Evolutionary conservation across 2,329 filamentous ascomycete species (phyloP), one percentile per base, ranked within the genome.

Genomic region (Neurospora crassa): DNA sequence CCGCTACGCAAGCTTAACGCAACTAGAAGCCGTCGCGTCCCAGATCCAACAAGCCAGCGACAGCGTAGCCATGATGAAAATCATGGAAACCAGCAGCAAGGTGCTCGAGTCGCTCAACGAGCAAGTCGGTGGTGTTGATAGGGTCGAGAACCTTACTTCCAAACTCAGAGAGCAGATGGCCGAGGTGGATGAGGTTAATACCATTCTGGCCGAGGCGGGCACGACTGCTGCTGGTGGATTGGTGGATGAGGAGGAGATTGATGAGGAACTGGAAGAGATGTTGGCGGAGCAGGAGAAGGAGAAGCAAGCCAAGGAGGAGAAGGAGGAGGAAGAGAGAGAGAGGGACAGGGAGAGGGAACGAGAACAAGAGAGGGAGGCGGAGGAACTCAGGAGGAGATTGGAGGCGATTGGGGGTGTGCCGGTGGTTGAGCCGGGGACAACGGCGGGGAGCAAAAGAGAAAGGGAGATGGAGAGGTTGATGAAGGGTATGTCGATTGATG

Each of bases 1-100:
- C 74, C 89, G 94, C 14, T 88, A 90, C 40, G 89, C 90, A 37
- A 37, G 34, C 0, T 86, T 97, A 2, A 83, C 85, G 59, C 94
- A 97, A 80, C 86, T 99, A 1, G 94, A 98, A 80, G 89, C 92
- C 73, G 90, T 96, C 0, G 92, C 93, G 70, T 81, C 86, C n/a
- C 92, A 91, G 78, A 92, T 99, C 69, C 91, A 97, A 79, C 90
- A 95, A 79, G 96, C 96, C 0, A 87, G 89, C 0, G 92, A 94
- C 80, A 92, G 97, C 74, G 89, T 96, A 10, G 91, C 93, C 76
- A 87, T 97, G 16, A 89, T 98, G 10, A 87, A 88, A 72, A 90
- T 94, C 6, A 94, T 99, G 90, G 89, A 93, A 77, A 87, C 40
- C 1, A 24, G 24, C 3, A 24, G 24, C 24, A 24, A 3, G 24